These are phyloP conservation scores for Tulasnella sp. DNA, from an alignment of 768 basidiomycete genomes.

Conservation along the genomic window DNA sequence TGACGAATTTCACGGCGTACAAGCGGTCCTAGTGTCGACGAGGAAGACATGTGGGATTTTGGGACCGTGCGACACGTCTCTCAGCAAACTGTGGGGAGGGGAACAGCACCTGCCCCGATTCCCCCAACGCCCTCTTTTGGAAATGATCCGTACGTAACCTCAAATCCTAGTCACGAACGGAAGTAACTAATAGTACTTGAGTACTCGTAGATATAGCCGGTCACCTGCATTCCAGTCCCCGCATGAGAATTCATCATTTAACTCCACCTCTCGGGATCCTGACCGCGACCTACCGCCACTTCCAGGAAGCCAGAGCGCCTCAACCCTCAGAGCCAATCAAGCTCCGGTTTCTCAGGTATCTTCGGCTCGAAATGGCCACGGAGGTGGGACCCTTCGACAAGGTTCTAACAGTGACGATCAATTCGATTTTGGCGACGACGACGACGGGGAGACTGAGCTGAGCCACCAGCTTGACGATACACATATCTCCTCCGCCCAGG, in stretches of 20 bases:
- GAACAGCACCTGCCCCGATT: not conserved
- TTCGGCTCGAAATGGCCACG: not conserved
- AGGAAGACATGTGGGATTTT: constrained; percentile 89
- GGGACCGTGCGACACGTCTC: constrained; percentile 84
- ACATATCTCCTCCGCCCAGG: constrained; percentile 21
- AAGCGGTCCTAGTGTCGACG: constrained; percentile 48
- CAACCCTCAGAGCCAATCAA: constrained; percentile 8
- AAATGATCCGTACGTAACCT: constrained; percentile 13
- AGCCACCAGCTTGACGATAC: constrained; percentile 21
- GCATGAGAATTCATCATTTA: not conserved
- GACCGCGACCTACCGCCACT: constrained; percentile 23
- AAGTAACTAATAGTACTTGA: not conserved
- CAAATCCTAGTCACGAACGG: not conserved
- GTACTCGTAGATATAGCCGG: not conserved
- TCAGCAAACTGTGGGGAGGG: constrained; percentile 62
- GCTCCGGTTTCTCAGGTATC: not conserved
- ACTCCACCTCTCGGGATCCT: not conserved
- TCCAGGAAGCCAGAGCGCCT: not conserved
- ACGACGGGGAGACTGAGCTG: constrained; percentile 53
- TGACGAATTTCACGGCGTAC: constrained; percentile 42
- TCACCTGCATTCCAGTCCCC: not conserved
- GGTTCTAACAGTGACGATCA: constrained; percentile 31
- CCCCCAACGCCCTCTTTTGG: not conserved
- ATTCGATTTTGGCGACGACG: constrained; percentile 48
- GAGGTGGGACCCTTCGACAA: constrained; percentile 26